A percentile compares a stretch with the other conserved stretches of the same genome.
Conservation (phyloP, 805 yeast species). For the Trichomonascus vanleenenianus region DNA sequence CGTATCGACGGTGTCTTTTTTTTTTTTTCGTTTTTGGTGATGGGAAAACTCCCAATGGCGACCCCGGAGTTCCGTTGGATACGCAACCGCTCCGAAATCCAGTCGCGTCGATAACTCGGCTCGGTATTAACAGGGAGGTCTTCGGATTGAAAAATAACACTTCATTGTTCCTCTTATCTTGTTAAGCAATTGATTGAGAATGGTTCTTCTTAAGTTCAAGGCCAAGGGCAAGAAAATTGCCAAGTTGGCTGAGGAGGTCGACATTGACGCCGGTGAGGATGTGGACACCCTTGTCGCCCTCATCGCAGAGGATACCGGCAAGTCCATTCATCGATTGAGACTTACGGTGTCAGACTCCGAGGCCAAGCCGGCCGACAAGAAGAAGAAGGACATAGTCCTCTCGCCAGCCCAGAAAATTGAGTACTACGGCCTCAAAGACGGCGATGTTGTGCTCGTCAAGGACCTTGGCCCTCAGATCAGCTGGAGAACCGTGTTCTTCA, state of each 20-base stretch:
- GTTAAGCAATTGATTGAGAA: too few relatives aligned
- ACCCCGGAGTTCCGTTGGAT: neutral
- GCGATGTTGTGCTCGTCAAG: slow-evolving; percentile 49
- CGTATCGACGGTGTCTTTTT: neutral
- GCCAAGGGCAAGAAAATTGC: slow-evolving; percentile 21
- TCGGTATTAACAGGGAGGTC: too few relatives aligned
- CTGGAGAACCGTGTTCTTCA: slow-evolving; percentile 83
- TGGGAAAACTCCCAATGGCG: neutral
- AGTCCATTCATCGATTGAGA: slow-evolving; percentile 48
- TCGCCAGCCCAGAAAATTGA: slow-evolving; percentile 29
- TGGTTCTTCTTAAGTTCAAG: slow-evolving; percentile 15
- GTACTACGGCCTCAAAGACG: slow-evolving; percentile 26
- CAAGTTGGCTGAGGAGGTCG: slow-evolving; percentile 23
- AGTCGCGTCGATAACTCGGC: too few relatives aligned
- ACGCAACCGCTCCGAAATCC: neutral
- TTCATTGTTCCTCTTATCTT: too few relatives aligned
- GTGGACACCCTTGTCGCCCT: slow-evolving; percentile 38
- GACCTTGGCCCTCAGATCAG: slow-evolving; percentile 91
- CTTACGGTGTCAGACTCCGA: slow-evolving; percentile 35
- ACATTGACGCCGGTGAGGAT: slow-evolving; percentile 30
- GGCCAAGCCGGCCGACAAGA: slow-evolving; percentile 26
- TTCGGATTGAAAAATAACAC: too few relatives aligned
- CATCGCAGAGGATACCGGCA: slow-evolving; percentile 38
- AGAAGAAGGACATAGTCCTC: slow-evolving; percentile 35
- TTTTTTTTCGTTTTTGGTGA: neutral